A percentile compares a stretch with the other conserved stretches of the same genome.
Conservation (phyloP, 2,329 filamentous ascomycete genomes). For the Ophiostoma quercus region DNA sequence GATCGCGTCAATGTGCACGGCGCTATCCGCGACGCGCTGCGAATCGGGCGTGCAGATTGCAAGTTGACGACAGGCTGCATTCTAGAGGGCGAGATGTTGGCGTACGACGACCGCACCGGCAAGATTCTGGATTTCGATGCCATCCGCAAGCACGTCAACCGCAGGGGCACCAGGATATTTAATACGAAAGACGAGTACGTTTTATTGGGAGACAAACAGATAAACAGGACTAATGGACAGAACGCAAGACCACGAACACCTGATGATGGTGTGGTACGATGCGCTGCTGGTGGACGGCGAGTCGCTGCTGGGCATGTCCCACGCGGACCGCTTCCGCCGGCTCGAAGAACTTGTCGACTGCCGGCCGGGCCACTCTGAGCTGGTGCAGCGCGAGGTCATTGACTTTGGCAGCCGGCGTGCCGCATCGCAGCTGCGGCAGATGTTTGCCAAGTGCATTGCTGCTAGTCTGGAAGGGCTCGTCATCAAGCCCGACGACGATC, state of each 20-base stretch:
- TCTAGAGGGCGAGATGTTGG: conserved; percentile 75
- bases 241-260: conserved; percentile 41
- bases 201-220: not conserved
- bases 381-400: conserved; percentile 62
- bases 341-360: conserved; percentile 51
- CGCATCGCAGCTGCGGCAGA: conserved; percentile 51
- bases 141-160: conserved; percentile 71
- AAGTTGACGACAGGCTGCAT: conserved; percentile 63
- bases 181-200: not conserved
- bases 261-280: conserved; percentile 61
- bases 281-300: conserved; percentile 50
- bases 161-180: conserved; percentile 53
- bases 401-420: conserved; percentile 56
- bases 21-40: conserved; percentile 59
- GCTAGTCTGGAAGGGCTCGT: conserved; percentile 71
- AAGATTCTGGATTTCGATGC: conserved; percentile 72
- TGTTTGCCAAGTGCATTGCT: conserved; percentile 63
- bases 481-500: conserved; percentile 69
- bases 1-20: conserved; percentile 61
- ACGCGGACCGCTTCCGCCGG: conserved; percentile 56
- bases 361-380: conserved; percentile 56
- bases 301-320: conserved; percentile 47
- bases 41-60: conserved; percentile 54
- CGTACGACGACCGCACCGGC: conserved; percentile 62
- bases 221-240: not conserved